These are phyloP conservation scores for Stentor coeruleus DNA, from an alignment of 73 alveolate species.

Conservation along the genomic window DNA sequence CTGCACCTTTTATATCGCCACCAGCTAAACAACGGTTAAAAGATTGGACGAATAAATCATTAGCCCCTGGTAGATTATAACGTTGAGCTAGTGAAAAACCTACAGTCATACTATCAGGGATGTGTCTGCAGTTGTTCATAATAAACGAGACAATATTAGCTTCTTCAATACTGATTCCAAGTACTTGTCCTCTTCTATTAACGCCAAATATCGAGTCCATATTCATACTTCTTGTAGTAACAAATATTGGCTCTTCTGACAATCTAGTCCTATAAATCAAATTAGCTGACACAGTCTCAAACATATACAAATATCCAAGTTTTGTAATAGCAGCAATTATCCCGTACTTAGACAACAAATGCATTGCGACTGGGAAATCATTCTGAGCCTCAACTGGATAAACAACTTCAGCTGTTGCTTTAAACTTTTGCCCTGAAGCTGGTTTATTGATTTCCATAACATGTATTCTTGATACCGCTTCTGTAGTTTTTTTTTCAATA, in stretches of 20 bases:
- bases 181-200: constrained; percentile 88
- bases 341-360: constrained; percentile 83
- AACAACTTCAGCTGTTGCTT: constrained; percentile 77
- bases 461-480: constrained; percentile 72
- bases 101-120: constrained; percentile 83
- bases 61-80: constrained; percentile 95
- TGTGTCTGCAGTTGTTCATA: constrained; percentile 81
- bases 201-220: constrained; percentile 84
- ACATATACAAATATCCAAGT: constrained; percentile 80
- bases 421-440: constrained; percentile 81
- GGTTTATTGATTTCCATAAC: constrained; percentile 89
- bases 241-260: constrained; percentile 81
- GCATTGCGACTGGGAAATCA: constrained; percentile 98
- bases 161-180: constrained; percentile 79
- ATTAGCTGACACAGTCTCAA: constrained; percentile 77
- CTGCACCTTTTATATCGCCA: constrained; percentile 94
- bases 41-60: constrained; percentile 83
- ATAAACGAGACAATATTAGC: constrained; percentile 74
- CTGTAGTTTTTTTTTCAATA: constrained; percentile 90
- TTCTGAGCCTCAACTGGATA: constrained; percentile 77
- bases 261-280: constrained; percentile 88
- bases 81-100: constrained; percentile 91
- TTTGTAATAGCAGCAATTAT: constrained; percentile 86
- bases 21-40: constrained; percentile 84
- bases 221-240: constrained; percentile 67